These are phyloP conservation scores for Warburgia ugandensis DNA, from an alignment of 164 flowering plant genomes.

Conservation along the genomic window DNA sequence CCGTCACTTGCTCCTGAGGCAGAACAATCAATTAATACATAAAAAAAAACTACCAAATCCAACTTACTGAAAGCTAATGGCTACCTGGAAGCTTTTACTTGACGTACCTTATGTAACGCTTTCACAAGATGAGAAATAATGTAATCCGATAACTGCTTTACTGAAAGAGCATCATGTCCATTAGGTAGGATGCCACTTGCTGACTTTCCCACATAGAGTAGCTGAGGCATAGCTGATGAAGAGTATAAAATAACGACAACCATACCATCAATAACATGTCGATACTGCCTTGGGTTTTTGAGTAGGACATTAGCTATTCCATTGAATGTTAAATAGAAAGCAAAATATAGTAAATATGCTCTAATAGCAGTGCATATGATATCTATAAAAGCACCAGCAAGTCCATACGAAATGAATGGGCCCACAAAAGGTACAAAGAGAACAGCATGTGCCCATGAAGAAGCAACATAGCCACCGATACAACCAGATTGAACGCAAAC, in stretches of 20 bases:
- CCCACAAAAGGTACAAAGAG: slow-evolving; percentile 1
- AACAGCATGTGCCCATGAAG: not conserved
- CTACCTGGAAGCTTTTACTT: not conserved
- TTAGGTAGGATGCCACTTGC: slow-evolving; percentile 57
- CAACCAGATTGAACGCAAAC: not conserved
- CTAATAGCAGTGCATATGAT: not conserved
- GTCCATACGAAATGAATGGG: not conserved
- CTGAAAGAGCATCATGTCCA: slow-evolving; percentile 57
- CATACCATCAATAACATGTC: not conserved
- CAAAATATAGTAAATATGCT: not conserved
- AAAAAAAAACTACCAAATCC: not conserved
- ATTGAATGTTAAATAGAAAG: not conserved
- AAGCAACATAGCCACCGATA: not conserved
- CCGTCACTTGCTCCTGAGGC: slow-evolving; percentile 70
- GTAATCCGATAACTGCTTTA: slow-evolving; percentile 63
- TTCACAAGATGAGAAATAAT: slow-evolving; percentile 63
- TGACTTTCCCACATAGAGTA: slow-evolving; percentile 63
- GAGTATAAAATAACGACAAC: not conserved
- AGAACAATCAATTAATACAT: not conserved
- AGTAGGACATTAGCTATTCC: not conserved
- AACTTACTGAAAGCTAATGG: not conserved
- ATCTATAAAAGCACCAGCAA: not conserved
- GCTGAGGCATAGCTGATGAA: slow-evolving; percentile 68
- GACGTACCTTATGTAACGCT: slow-evolving; percentile 70
- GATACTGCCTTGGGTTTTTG: not conserved